Conservation (phyloP, 805 yeast genomes). For the Danielia reshetovae region DNA sequence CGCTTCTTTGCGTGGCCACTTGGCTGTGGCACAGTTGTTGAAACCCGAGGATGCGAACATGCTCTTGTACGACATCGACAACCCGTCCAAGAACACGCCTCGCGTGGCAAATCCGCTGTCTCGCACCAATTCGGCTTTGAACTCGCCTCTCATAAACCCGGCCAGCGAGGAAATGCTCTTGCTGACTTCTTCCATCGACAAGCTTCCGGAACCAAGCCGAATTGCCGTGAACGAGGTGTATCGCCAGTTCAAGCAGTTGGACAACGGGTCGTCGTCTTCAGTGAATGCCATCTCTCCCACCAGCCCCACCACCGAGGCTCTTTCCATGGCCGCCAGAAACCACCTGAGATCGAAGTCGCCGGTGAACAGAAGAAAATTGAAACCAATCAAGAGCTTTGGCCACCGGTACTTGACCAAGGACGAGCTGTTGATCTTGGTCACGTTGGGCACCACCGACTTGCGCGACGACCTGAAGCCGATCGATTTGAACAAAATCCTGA, state of each 20-base stretch:
- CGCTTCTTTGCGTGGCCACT: constrained; percentile 85
- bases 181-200: constrained; percentile 33
- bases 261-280: constrained; percentile 19
- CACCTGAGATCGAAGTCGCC: constrained; percentile 12
- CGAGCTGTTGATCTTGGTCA: constrained; percentile 72
- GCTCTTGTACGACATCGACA: constrained; percentile 33
- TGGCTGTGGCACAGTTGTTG: constrained; percentile 61
- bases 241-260: constrained; percentile 33
- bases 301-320: constrained; percentile 19
- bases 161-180: constrained; percentile 14
- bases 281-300: constrained; percentile 7
- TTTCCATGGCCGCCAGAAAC: constrained; percentile 6
- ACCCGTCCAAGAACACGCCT: constrained; percentile 29
- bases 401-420: constrained; percentile 63
- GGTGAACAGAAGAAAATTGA: constrained; percentile 23
- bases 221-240: constrained; percentile 34
- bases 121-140: constrained; percentile 9
- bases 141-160: constrained; percentile 14
- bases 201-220: constrained; percentile 31
- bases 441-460: constrained; percentile 82
- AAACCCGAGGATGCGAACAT: constrained; percentile 41
- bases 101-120: constrained; percentile 15
- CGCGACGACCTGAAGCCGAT: constrained; percentile 58
- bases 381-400: constrained; percentile 80
- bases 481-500: constrained; percentile 68